Conservation (phyloP, 1,284 basidiomycete genomes). For the Boletellus deceptivus region DNA sequence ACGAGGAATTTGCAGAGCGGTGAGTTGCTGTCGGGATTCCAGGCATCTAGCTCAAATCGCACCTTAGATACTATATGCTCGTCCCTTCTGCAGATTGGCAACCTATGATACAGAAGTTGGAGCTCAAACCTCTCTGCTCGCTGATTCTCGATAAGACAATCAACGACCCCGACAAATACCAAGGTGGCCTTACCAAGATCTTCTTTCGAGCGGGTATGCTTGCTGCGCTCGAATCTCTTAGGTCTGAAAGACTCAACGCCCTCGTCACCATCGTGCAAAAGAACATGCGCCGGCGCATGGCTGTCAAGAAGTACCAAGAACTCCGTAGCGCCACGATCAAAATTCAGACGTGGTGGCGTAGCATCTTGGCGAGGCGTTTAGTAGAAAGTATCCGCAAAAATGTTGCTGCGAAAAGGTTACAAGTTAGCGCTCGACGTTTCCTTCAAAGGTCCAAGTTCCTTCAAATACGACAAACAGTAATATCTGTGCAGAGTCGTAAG, state of each 20-base stretch:
- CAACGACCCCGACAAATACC: conserved; percentile 94
- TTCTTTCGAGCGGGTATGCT: conserved; percentile 99
- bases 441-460: conserved; percentile 74
- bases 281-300: conserved; percentile 88
- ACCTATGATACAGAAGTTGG: conserved; percentile 76
- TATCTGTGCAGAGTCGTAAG: conserved; percentile 85
- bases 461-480: conserved; percentile 61
- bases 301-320: conserved; percentile 76
- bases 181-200: conserved; percentile 95
- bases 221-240: conserved; percentile 90
- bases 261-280: conserved; percentile 97
- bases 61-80: conserved; percentile 91
- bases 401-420: conserved; percentile 76
- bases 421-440: conserved; percentile 71
- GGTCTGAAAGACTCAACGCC: conserved; percentile 83
- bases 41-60: conserved; percentile 14
- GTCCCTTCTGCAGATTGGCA: conserved; percentile 86
- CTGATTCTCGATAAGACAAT: conserved; percentile 86
- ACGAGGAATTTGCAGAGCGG: conserved; percentile 99
- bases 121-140: conserved; percentile 81
- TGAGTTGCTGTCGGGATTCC: conserved; percentile 37
- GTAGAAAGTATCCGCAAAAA: conserved; percentile 74
- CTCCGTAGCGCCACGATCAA: conserved; percentile 76
- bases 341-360: conserved; percentile 95
- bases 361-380: conserved; percentile 71